A percentile compares a stretch with the other conserved stretches of the same genome.
Evolutionary conservation across 2,329 filamentous ascomycete species (phyloP).

Genomic region (Teratosphaeria viscida): DNA sequence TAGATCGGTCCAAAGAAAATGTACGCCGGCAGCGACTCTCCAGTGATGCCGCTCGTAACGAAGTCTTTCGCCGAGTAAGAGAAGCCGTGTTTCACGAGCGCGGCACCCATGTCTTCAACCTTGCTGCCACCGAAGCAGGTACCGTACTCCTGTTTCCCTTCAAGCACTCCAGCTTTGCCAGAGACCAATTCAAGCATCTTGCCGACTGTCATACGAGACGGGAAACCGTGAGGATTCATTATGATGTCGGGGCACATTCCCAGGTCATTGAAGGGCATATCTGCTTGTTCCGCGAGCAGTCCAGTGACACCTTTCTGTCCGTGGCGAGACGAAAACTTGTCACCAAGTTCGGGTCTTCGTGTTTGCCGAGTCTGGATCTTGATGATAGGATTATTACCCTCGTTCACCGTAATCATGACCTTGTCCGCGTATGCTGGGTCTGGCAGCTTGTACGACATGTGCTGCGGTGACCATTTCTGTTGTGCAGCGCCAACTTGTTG

Average conservation of each 20-base stretch:
- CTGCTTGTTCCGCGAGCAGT: conserved; percentile 91
- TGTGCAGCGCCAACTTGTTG: conserved; percentile 24
- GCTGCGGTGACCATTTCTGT: conserved; percentile 21
- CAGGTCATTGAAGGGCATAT: conserved; percentile 88
- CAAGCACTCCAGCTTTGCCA: conserved; percentile 82
- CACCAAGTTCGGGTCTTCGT: conserved; percentile 82
- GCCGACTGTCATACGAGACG: conserved; percentile 97
- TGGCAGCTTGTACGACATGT: conserved; percentile 52
- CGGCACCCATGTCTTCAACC: conserved; percentile 78
- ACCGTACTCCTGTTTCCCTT: conserved; percentile 80
- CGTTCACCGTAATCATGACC: conserved; percentile 83
- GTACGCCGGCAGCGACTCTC: conserved; percentile 86
- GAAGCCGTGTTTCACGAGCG: conserved; percentile 80
- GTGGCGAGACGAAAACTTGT: conserved; percentile 98
- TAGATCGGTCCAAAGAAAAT: conserved; percentile 99
- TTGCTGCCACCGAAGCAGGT: conserved; percentile 76
- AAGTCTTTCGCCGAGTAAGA: conserved; percentile 96
- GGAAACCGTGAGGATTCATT: conserved; percentile 99
- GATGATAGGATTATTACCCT: conserved; percentile 74
- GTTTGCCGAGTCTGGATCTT: conserved; percentile 97
- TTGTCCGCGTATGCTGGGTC: conserved; percentile 82
- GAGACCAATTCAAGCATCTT: conserved; percentile 93
- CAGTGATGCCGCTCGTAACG: conserved; percentile 88
- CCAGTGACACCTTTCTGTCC: conserved; percentile 97
- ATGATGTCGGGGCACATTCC: conserved; percentile 96